Conservation (phyloP, 371 early-diverging fungal species). For the Mortierella sp. region DNA sequence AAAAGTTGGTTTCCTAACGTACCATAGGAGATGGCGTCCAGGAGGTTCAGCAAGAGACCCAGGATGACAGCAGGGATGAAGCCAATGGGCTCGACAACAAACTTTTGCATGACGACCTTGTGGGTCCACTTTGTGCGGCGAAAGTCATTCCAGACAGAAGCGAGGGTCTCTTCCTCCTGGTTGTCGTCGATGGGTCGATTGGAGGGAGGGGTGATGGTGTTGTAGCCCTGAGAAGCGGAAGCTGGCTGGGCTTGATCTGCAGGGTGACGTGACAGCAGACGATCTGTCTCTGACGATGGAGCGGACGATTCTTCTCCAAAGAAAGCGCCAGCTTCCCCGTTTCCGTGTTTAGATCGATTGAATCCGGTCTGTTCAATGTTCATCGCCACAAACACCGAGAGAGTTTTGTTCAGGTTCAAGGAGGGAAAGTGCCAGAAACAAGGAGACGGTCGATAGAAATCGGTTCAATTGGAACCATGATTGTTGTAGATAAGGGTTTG, state of each 20-base stretch:
- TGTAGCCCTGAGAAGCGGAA: slow-evolving; percentile 17
- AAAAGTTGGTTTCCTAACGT: slow-evolving; percentile 13
- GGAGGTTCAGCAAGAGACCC: slow-evolving; percentile 89
- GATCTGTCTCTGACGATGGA: slow-evolving; percentile 31
- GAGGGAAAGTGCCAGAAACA: neutral
- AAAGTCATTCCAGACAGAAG: slow-evolving; percentile 36
- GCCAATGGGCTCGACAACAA: slow-evolving; percentile 62
- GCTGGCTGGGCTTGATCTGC: slow-evolving; percentile 15
- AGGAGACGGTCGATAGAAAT: neutral
- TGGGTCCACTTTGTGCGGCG: slow-evolving; percentile 41
- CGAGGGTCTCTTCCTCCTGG: slow-evolving; percentile 25
- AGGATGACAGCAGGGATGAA: slow-evolving; percentile 92
- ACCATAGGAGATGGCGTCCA: slow-evolving; percentile 95
- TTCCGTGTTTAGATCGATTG: neutral
- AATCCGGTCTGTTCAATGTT: neutral
- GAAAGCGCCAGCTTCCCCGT: neutral
- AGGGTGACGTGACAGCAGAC: slow-evolving; percentile 30
- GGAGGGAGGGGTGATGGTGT: slow-evolving; percentile 15
- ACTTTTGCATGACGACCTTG: slow-evolving; percentile 44
- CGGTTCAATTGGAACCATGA: neutral
- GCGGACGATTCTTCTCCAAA: slow-evolving; percentile 7
- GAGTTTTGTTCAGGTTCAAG: neutral
- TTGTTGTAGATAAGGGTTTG: neutral
- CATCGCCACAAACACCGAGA: neutral
- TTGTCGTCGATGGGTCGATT: slow-evolving; percentile 17